Base-by-base conservation (phyloP, 441 rosid species). In the Kokia cookei region DNA sequence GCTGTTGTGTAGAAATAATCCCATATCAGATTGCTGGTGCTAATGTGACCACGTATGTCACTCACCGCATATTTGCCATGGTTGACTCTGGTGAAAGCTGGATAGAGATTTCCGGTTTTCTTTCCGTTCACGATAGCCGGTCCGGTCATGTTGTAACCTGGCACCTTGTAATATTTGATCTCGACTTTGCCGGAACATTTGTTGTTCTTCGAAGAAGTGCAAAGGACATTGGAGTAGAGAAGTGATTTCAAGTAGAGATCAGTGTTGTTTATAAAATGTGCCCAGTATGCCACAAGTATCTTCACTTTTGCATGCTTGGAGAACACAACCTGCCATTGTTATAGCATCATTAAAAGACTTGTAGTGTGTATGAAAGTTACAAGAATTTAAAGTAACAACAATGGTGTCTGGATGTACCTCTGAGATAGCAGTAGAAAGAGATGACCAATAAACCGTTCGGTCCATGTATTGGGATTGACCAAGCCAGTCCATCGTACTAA, bases 401-500 rank as follows among this genome's bases (percentile, higher is more conserved):
- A 22, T 15, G 71, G 45, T 27, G 70, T 67, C 40, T n/a, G 27
- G 63, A 75, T 47, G 12, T 86, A 90, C 98, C 96, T 94, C 84
- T 7, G 97, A 86, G 73, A 94, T 71, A 15, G 93, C 88, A 10
- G 93, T 83, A 50, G 95, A 88, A 73, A 94, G 85, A 26, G 93
- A 82, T 37, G 95, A 77, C 97, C 97, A 94, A 67, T 85, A 92
- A 80, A 92, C 86, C 7, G 80, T 85, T 66, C 78, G 87, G 8
- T 81, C 54, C 27, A 73, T 75, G 67, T 69, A 92, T 26, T 92
- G 93, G 51, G 97, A 91, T 81, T 94, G 98, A 35, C 97, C 97
- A 60, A 94, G 97, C 97, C 97, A 94, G 71, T 94, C 98, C 95
- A 92, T 94, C 9, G 95, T 90, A 74, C 79, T 91, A 66, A 94